A percentile compares a stretch with the other conserved stretches of the same genome.
phyloP scores from a whole-genome alignment of 1,139 yeast genomes.

The Pichiaceae sp. region DNA sequence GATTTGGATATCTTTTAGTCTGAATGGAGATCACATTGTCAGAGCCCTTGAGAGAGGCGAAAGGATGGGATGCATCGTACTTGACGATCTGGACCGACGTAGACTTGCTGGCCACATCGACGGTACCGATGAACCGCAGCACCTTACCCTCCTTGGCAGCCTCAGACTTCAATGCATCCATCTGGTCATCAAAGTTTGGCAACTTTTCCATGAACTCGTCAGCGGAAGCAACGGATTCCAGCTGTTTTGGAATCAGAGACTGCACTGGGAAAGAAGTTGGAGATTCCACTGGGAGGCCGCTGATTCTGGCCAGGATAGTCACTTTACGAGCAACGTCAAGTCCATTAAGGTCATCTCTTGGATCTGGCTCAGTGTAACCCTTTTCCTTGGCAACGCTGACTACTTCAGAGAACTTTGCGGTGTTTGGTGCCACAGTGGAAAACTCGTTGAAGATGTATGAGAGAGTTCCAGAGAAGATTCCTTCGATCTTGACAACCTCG shows the following conservation, averaged over 20 bases:
- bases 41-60: constrained; percentile 90
- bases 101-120: constrained; percentile 59
- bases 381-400: constrained; percentile 79
- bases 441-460: constrained; percentile 95
- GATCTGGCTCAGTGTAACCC: constrained; percentile 99
- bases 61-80: constrained; percentile 83
- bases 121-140: constrained; percentile 85
- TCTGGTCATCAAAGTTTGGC: constrained; percentile 74
- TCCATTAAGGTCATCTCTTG: constrained; percentile 97
- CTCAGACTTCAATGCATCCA: constrained; percentile 67
- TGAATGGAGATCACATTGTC: constrained; percentile 91
- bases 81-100: constrained; percentile 86
- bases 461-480: constrained; percentile 91
- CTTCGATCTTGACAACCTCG: constrained; percentile 83
- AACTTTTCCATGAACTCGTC: constrained; percentile 73
- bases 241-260: constrained; percentile 79
- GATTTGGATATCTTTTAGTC: constrained; percentile 86
- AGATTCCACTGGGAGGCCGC: constrained; percentile 81
- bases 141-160: constrained; percentile 84
- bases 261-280: constrained; percentile 95
- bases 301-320: constrained; percentile 85
- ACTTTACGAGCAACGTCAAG: constrained; percentile 97
- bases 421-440: constrained; percentile 57
- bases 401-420: constrained; percentile 77
- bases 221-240: constrained; percentile 66